Evolutionary conservation across 345 rosid genomes (phyloP).

Genomic region (Arabidopsis arenosa): DNA sequence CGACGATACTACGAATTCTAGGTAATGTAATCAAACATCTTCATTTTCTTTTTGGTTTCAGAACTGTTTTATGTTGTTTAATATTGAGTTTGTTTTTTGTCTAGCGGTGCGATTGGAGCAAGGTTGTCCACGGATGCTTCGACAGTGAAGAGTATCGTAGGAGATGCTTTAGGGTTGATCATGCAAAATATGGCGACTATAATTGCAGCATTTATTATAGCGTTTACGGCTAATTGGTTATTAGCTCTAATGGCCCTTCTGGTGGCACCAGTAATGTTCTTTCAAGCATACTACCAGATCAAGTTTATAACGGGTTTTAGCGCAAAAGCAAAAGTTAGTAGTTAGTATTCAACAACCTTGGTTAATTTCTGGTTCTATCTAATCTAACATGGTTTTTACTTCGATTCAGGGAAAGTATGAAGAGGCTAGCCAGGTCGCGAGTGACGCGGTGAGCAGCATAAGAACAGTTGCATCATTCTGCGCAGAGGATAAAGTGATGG

Average conservation of each 20-base stretch:
- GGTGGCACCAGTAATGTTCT: not conserved
- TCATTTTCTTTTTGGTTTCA: no score
- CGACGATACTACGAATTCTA: slow-evolving; percentile 46
- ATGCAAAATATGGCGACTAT: not conserved
- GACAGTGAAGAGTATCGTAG: not conserved
- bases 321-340: not conserved
- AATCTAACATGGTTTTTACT: not conserved
- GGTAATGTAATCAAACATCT: not conserved
- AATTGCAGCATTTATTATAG: not conserved
- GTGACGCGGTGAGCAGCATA: not conserved
- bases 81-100: not conserved
- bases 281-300: not conserved
- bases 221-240: slow-evolving; percentile 1
- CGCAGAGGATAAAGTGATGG: slow-evolving; percentile 50
- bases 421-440: slow-evolving; percentile 38
- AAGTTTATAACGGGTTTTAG: not conserved
- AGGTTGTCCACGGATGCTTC: not conserved
- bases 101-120: not conserved
- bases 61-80: no score
- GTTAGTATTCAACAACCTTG: not conserved
- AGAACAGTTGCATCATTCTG: slow-evolving; percentile 45
- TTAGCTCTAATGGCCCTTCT: not conserved
- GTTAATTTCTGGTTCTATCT: not conserved
- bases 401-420: slow-evolving; percentile 38
- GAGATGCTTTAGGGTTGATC: not conserved